phyloP scores from a whole-genome alignment of 495 filamentous ascomycete species.

The Talaromyces ruber region DNA sequence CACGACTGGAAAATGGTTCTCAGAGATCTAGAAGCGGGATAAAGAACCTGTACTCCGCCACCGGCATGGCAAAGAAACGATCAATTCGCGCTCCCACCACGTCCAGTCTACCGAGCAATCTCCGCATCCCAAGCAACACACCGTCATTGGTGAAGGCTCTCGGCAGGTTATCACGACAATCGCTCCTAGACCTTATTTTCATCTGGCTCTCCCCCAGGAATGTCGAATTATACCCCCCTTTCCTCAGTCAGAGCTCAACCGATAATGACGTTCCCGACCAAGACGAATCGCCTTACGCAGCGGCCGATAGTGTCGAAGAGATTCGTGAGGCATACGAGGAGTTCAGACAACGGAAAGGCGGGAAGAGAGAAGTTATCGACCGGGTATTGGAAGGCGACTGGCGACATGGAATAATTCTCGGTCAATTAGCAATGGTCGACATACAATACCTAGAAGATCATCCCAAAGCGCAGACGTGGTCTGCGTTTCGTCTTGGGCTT shows the following conservation, averaged over 20 bases:
- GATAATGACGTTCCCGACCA: slow-evolving; percentile 10
- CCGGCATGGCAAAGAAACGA: slow-evolving; percentile 11
- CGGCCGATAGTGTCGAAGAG: slow-evolving; percentile 51
- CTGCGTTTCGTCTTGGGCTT: slow-evolving; percentile 46
- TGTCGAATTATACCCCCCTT: slow-evolving; percentile 41
- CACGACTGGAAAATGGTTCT: not conserved
- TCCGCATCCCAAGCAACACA: slow-evolving; percentile 56
- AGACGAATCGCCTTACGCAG: slow-evolving; percentile 49
- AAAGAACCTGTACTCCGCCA: not conserved
- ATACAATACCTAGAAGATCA: slow-evolving; percentile 72
- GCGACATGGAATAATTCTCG: slow-evolving; percentile 66
- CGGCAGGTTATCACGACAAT: slow-evolving; percentile 57
- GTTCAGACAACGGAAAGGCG: slow-evolving; percentile 50
- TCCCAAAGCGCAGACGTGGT: slow-evolving; percentile 64
- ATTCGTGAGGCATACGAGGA: slow-evolving; percentile 54
- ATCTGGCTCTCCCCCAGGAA: slow-evolving; percentile 65
- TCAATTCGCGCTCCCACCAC: slow-evolving; percentile 36
- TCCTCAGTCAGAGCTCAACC: slow-evolving; percentile 20
- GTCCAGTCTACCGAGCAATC: slow-evolving; percentile 40
- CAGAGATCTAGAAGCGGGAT: not conserved
- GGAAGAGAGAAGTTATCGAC: slow-evolving; percentile 66
- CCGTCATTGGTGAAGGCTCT: slow-evolving; percentile 57
- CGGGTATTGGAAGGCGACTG: slow-evolving; percentile 75
- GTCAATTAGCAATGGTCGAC: slow-evolving; percentile 75
- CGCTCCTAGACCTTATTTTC: slow-evolving; percentile 59